Evolutionary conservation across 78 protist genomes (phyloP).

Genomic region (Dictyostelium discoideum): DNA sequence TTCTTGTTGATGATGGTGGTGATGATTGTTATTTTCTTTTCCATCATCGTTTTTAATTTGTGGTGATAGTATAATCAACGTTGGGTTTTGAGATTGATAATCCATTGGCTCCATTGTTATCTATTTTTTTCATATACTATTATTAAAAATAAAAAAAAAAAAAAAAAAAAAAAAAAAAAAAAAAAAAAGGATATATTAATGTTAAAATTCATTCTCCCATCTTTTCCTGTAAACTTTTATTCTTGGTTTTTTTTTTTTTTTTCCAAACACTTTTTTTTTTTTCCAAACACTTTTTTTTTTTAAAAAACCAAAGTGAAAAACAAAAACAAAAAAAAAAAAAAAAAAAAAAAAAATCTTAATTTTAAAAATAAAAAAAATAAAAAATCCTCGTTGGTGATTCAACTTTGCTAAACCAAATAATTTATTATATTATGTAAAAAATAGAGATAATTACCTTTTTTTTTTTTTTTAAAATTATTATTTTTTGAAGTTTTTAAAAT

Average conservation of each 20-base stretch:
- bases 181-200: background rate
- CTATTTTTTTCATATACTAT: background rate
- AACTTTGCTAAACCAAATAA: no score
- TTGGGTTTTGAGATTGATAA: background rate
- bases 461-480: no score
- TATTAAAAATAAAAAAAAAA: no score
- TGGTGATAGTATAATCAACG: background rate
- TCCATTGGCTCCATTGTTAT: background rate
- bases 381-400: background rate
- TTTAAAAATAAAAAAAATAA: background rate
- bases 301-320: background rate
- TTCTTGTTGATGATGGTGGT: background rate
- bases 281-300: no score
- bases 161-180: background rate
- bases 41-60: background rate
- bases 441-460: background rate
- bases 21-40: background rate
- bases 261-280: no score
- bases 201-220: background rate
- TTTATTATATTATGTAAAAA: no score
- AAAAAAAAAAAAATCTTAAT: background rate
- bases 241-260: no score
- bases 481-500: background rate
- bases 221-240: no score
- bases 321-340: background rate